These are phyloP conservation scores for Cyberlindnera subsufficiens DNA, from an alignment of 805 yeast species.

Conservation along the genomic window DNA sequence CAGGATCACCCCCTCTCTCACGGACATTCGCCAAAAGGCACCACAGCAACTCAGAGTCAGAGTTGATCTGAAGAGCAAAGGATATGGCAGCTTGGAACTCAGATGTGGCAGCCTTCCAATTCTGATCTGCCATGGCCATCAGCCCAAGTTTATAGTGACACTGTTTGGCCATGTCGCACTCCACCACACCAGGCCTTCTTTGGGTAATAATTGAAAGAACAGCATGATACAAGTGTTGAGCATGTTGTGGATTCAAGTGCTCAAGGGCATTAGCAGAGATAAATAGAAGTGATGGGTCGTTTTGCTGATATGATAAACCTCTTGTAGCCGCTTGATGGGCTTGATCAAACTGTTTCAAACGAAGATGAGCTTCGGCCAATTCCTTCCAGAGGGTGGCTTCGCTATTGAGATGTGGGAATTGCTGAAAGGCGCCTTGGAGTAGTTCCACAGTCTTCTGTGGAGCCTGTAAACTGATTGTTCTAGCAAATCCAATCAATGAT, in stretches of 20 bases:
- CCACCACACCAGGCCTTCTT: constrained; percentile 24
- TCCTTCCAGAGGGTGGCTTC: constrained; percentile 41
- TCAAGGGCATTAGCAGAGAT: constrained; percentile 44
- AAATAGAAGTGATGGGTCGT: constrained; percentile 42
- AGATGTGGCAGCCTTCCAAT: constrained; percentile 41
- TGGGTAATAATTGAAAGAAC: constrained; percentile 34
- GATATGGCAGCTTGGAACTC: constrained; percentile 47
- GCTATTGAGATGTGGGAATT: constrained; percentile 32
- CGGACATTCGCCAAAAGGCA: constrained; percentile 45
- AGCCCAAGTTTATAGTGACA: constrained; percentile 53
- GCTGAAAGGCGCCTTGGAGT: constrained; percentile 15
- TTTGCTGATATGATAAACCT: constrained; percentile 32
- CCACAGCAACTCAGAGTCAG: constrained; percentile 33
- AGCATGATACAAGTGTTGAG: constrained; percentile 41
- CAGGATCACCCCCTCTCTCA: constrained; percentile 38
- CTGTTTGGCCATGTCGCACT: constrained; percentile 42
- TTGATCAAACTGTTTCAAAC: constrained; percentile 41
- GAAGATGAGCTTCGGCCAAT: constrained; percentile 45
- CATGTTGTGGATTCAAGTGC: constrained; percentile 37
- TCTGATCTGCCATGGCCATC: constrained; percentile 45
- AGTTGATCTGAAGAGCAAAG: constrained; percentile 7
- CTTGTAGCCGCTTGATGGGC: constrained; percentile 44
- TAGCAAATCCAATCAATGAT: constrained; percentile 12
- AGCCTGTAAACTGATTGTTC: constrained; percentile 13
- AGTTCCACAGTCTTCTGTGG: constrained; percentile 19